Percentiles rank a stretch among this genome's conserved stretches.
These are phyloP conservation scores for Penicillium silybi DNA, from an alignment of 495 filamentous ascomycete genomes.

Conservation along the genomic window DNA sequence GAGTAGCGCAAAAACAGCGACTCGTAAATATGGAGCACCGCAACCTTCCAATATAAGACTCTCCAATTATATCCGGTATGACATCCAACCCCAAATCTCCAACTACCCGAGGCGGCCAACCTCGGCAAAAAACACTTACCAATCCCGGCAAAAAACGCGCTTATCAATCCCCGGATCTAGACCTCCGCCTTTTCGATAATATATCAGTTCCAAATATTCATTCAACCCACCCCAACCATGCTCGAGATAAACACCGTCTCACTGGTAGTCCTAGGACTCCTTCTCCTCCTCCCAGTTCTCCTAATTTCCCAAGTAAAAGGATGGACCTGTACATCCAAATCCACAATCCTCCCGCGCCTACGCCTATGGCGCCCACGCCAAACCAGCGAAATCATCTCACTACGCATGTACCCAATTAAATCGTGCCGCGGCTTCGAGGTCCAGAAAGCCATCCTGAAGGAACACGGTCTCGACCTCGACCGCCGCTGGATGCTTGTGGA, in stretches of 20 bases:
- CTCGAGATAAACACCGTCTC: constrained; percentile 5
- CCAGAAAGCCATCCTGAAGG: constrained; percentile 56
- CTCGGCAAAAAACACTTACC: constrained; percentile 13
- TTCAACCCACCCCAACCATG: constrained; percentile 1
- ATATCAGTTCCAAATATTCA: too few relatives aligned
- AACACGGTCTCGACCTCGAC: constrained; percentile 77
- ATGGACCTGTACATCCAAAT: constrained; percentile 8
- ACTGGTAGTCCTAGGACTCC: constrained; percentile 9
- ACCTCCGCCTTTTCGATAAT: background rate
- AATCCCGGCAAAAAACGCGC: constrained; percentile 1
- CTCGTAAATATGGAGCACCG: too few relatives aligned
- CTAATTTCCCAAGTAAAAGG: constrained; percentile 10
- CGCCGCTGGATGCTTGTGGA: constrained; percentile 53
- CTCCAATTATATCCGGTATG: background rate
- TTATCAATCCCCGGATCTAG: too few relatives aligned
- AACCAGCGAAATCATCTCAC: constrained; percentile 32
- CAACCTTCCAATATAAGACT: background rate
- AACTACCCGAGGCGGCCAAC: constrained; percentile 1
- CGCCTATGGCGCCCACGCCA: constrained; percentile 17
- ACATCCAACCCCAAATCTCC: background rate
- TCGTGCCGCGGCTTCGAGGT: constrained; percentile 79
- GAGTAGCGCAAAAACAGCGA: background rate
- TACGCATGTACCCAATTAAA: constrained; percentile 89
- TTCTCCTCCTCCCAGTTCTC: constrained; percentile 17
- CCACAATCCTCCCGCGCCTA: constrained; percentile 2